Conservation (phyloP, 2,329 filamentous ascomycete species). For the Colletotrichum higginsianum region DNA sequence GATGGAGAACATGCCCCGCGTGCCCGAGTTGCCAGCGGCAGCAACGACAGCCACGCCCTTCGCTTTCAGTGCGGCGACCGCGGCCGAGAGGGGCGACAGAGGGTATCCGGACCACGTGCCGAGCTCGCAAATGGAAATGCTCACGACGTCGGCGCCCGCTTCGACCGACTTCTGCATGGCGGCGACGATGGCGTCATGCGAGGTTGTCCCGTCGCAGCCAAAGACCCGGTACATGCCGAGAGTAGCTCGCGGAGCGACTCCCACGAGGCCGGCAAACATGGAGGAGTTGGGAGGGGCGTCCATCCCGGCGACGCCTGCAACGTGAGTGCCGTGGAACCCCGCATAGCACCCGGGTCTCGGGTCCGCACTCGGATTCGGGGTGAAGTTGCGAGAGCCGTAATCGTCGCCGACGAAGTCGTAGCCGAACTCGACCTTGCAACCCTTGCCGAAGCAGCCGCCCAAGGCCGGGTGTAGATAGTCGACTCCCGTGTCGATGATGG, state of each 20-base stretch:
- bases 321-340: slow-evolving; percentile 50
- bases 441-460: slow-evolving; percentile 30
- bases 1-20: slow-evolving; percentile 63
- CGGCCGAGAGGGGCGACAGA: slow-evolving; percentile 51
- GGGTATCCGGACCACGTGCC: slow-evolving; percentile 30
- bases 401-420: slow-evolving; percentile 46
- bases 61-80: slow-evolving; percentile 65
- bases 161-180: slow-evolving; percentile 46
- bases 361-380: slow-evolving; percentile 40
- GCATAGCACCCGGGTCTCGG: slow-evolving; percentile 43
- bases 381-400: slow-evolving; percentile 28
- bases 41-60: slow-evolving; percentile 67
- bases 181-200: slow-evolving; percentile 46
- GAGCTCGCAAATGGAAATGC: slow-evolving; percentile 46
- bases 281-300: slow-evolving; percentile 17
- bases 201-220: slow-evolving; percentile 40
- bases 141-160: slow-evolving; percentile 49
- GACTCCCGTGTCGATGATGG: slow-evolving; percentile 37
- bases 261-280: slow-evolving; percentile 39
- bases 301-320: slow-evolving; percentile 44
- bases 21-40: slow-evolving; percentile 66
- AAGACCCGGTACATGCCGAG: slow-evolving; percentile 46
- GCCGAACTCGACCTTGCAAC: slow-evolving; percentile 41
- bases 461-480: slow-evolving; percentile 30
- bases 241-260: slow-evolving; percentile 47